These are phyloP conservation scores for Perilla frutescens DNA, from an alignment of 257 asterid species.

Conservation along the genomic window DNA sequence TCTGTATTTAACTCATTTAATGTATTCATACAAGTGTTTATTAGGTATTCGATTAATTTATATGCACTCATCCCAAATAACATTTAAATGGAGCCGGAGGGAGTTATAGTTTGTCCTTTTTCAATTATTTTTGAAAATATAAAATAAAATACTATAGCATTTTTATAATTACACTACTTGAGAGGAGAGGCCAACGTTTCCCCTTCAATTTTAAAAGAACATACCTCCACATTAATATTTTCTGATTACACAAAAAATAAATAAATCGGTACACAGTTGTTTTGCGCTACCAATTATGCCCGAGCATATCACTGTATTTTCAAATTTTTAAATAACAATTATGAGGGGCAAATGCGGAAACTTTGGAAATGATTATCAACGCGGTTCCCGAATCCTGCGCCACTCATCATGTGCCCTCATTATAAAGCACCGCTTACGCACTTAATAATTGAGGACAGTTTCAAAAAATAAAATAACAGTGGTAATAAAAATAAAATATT, in stretches of 20 bases:
- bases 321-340: neutral
- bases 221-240: neutral
- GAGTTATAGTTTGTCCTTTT: no score
- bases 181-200: no score
- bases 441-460: conserved; percentile 10
- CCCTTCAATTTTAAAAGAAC: neutral
- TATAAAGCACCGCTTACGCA: conserved; percentile 19
- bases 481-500: no score
- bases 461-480: neutral
- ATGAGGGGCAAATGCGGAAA: neutral
- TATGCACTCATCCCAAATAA: no score
- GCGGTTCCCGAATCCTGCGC: conserved; percentile 22
- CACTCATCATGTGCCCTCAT: conserved; percentile 31
- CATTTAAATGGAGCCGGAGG: no score
- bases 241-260: neutral
- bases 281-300: neutral
- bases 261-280: no score
- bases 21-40: no score
- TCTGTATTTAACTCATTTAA: no score
- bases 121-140: no score
- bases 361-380: neutral
- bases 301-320: neutral
- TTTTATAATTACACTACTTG: no score
- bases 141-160: no score
- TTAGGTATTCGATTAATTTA: no score